Percentiles rank a stretch among this genome's conserved stretches.
These are phyloP conservation scores for Rhynchosporium secalis DNA, from an alignment of 2,329 filamentous ascomycete species.

Conservation along the genomic window DNA sequence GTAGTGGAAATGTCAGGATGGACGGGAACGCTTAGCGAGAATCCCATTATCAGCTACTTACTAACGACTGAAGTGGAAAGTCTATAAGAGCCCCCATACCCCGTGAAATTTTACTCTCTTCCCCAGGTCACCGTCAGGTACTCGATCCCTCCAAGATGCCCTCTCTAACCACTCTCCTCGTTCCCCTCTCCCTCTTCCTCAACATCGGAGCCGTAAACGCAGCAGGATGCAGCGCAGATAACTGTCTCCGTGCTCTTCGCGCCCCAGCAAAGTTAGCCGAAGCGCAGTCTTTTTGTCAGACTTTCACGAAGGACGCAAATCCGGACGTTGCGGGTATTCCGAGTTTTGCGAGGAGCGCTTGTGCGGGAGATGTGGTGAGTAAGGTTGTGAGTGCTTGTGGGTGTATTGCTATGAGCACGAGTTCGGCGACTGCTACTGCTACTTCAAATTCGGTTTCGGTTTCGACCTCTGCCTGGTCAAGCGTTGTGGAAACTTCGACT, in stretches of 20 bases:
- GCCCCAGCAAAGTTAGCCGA: conserved; percentile 18
- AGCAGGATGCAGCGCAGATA: conserved; percentile 23
- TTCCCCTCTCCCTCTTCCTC: neutral
- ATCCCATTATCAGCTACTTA: neutral
- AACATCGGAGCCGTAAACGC: conserved; percentile 45
- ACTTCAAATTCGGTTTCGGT: neutral
- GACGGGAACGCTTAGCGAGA: neutral
- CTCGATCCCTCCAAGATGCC: neutral
- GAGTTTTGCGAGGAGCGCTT: conserved; percentile 18
- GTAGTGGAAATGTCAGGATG: neutral
- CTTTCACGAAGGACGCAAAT: conserved; percentile 14
- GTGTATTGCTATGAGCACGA: conserved; percentile 19
- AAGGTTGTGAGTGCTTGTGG: conserved; percentile 25
- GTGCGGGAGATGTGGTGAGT: conserved; percentile 22
- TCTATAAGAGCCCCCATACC: neutral
- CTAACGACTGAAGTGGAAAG: neutral
- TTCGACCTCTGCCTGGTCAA: neutral
- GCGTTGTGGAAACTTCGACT: too few species aligned
- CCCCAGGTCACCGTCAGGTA: neutral
- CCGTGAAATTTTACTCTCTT: neutral
- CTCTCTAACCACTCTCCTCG: neutral
- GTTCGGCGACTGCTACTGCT: conserved; percentile 6
- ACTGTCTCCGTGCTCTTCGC: conserved; percentile 24
- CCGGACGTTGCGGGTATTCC: conserved; percentile 18
- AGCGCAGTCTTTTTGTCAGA: conserved; percentile 22